phyloP scores from a whole-genome alignment of 768 basidiomycete species.

The Hemileccinum rubropunctum region DNA sequence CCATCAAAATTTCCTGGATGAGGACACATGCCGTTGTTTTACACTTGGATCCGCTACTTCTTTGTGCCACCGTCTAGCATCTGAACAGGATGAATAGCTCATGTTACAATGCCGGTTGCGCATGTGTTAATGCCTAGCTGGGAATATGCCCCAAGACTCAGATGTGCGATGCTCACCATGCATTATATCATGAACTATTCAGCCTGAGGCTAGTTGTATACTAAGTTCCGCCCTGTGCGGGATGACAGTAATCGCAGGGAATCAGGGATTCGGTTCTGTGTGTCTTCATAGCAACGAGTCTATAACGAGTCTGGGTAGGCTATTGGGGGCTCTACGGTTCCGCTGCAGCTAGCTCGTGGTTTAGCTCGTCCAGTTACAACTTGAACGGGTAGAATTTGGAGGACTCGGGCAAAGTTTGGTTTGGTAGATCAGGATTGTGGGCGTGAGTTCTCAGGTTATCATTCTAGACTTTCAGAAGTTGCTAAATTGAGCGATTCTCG shows the following conservation, averaged over 20 bases:
- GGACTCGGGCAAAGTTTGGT: too few species aligned
- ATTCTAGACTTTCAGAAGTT: neutral
- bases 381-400: too few species aligned
- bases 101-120: constrained; percentile 10
- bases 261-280: too few species aligned
- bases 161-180: neutral
- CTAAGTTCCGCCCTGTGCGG: too few species aligned
- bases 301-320: too few species aligned
- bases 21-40: too few species aligned
- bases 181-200: constrained; percentile 17
- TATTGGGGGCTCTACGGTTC: too few species aligned
- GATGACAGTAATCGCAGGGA: too few species aligned
- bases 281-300: too few species aligned
- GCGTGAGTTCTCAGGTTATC: neutral
- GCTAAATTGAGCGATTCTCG: neutral
- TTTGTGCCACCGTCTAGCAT: neutral
- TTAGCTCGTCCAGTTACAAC: neutral
- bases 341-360: too few species aligned
- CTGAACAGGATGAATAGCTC: constrained; percentile 4
- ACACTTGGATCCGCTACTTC: too few species aligned
- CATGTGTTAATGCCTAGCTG: neutral
- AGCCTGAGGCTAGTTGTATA: neutral
- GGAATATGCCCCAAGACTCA: neutral
- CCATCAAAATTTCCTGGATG: too few species aligned
- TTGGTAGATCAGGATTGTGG: neutral